Evolutionary conservation across 2,329 filamentous ascomycete genomes (phyloP), one percentile per base, ranked within the genome.

Genomic region (Hortaea sp.): DNA sequence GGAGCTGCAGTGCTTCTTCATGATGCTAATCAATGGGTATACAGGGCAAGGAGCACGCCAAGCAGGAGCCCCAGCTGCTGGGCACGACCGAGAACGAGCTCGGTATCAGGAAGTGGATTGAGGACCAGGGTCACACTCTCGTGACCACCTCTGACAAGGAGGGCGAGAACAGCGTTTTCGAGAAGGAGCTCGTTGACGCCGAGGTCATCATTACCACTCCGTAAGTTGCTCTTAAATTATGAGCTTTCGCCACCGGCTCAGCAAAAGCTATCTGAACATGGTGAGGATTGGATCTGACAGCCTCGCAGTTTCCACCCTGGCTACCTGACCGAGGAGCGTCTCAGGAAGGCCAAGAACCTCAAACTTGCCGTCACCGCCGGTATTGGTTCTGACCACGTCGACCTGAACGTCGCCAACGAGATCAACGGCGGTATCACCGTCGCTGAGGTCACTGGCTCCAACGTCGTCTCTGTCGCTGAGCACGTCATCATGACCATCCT

Each of bases 401-500:
- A 98, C 73, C 81, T 97, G 54, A 82, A 97, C 68, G 88, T 86
- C 39, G 92, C 92, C 69, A 97, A 97, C 84, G 89, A 84, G 76
- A 95, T 89, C 73, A 98, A 98, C 69, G 90, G 90, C 63, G 92
- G 92, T 66, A 74, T 97, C 73, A 98, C 89, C 59, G 92, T 98
- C 52, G 89, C 88, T 54, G 92, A 98, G 71, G 92, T 98, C 56
- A 98, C 92, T 7, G 92, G 92, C 65, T 94, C 85, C 73, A 98
- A 98, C 69, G 92, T 98, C 61, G 89, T 95, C 61, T 97, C 92
- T 43, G 92, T 98, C 54, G 92, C 92, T 50, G 92, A 98, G 80
- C 92, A 98, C 74, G 92, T 98, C 60, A 73, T 98, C 73, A 97
- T 98, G 92, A 98, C 92, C 68, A 97, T 97, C 71, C 85, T 98